A percentile compares a stretch with the other conserved stretches of the same genome.
These are phyloP conservation scores for Trypanosoma grayi DNA, from an alignment of 208 protist species.

Conservation along the genomic window DNA sequence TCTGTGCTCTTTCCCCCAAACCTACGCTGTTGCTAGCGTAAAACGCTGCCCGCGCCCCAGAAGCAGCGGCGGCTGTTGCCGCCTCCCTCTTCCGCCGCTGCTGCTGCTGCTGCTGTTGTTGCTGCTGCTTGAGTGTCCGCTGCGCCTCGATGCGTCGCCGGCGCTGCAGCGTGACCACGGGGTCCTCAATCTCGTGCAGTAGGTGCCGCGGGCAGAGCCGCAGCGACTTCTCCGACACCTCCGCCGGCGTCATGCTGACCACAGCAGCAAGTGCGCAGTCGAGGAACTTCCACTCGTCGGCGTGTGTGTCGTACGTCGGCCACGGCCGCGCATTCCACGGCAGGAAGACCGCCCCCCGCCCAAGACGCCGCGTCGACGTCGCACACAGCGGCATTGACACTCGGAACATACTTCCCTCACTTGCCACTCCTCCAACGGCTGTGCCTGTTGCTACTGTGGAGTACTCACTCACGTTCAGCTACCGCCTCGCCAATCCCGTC, in stretches of 20 bases:
- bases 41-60: not conserved
- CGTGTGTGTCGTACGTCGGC: slow-evolving; percentile 41
- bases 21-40: not conserved
- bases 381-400: not conserved
- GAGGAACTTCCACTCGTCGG: slow-evolving; percentile 54
- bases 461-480: no score
- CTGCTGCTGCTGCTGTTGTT: not conserved
- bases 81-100: not conserved
- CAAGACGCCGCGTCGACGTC: not conserved
- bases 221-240: slow-evolving; percentile 38
- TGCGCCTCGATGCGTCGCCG: no score
- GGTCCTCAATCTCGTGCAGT: slow-evolving; percentile 54
- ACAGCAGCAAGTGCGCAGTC: slow-evolving; percentile 47
- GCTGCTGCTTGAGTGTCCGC: slow-evolving; percentile 6
- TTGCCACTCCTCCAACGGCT: not conserved
- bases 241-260: slow-evolving; percentile 30
- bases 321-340: slow-evolving; percentile 70
- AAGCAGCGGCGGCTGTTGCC: not conserved
- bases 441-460: not conserved
- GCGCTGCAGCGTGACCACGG: slow-evolving; percentile 20
- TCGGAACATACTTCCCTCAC: slow-evolving; percentile 1
- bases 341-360: slow-evolving; percentile 27
- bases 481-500: no score
- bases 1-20: not conserved
- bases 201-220: slow-evolving; percentile 42